These are phyloP conservation scores for Saturnispora hagleri DNA, from an alignment of 805 yeast genomes.

Conservation along the genomic window DNA sequence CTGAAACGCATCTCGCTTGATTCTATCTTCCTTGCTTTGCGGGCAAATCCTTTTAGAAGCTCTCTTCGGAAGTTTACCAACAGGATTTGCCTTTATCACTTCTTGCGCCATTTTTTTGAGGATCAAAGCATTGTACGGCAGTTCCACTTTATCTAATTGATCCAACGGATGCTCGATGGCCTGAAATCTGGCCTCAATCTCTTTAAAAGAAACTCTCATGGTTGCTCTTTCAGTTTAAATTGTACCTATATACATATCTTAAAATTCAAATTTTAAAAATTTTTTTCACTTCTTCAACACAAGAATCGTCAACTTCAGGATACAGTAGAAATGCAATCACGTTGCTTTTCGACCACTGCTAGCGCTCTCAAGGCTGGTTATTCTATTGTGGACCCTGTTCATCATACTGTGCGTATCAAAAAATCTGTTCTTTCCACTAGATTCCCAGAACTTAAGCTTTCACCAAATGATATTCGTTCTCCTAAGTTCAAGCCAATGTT, in stretches of 20 bases:
- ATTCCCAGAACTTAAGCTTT: conserved; percentile 55
- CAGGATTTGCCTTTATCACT: not conserved
- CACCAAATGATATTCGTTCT: conserved; percentile 69
- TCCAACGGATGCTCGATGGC: not conserved
- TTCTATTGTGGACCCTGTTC: conserved; percentile 83
- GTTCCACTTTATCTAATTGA: not conserved
- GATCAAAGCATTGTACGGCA: not conserved
- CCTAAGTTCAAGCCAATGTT: conserved; percentile 68
- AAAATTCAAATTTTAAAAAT: not conserved
- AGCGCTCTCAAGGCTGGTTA: conserved; percentile 41
- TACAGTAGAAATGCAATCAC: conserved; percentile 7
- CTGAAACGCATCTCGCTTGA: not conserved
- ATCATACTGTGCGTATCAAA: conserved; percentile 71
- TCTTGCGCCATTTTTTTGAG: not conserved
- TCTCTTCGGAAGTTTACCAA: not conserved
- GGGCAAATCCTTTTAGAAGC: not conserved
- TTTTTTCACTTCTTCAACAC: not conserved
- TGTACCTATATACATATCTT: not conserved
- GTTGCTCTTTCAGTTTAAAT: not conserved
- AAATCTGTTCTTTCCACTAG: conserved; percentile 70
- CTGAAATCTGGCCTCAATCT: not conserved
- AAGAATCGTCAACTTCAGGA: not conserved
- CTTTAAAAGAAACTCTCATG: conserved; percentile 1
- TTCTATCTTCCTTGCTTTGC: not conserved
- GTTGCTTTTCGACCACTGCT: conserved; percentile 27